Percentiles rank a stretch among this genome's conserved stretches.
phyloP scores from a whole-genome alignment of 169 alveolate genomes.

The Plasmodium vivax region DNA sequence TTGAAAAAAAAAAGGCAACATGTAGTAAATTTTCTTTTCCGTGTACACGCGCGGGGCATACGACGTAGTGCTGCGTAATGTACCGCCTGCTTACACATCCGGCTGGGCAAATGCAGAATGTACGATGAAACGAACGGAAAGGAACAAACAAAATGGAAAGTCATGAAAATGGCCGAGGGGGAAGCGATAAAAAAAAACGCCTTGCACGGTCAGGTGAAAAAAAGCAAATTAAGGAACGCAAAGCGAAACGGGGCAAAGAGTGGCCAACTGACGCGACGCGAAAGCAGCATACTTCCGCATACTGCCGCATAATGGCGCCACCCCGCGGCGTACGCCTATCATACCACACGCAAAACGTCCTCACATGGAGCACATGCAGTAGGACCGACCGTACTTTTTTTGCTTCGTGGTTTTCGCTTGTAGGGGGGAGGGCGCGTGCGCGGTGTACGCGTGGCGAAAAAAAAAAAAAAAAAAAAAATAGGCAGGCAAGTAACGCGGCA shows the following conservation, averaged over 20 bases:
- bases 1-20: neutral
- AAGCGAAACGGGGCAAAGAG: neutral
- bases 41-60: neutral
- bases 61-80: neutral
- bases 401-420: neutral
- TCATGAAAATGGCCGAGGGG: neutral
- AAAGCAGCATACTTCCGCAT: neutral
- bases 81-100: neutral
- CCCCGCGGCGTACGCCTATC: neutral
- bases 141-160: neutral
- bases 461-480: too few relatives aligned
- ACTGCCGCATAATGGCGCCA: neutral
- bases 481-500: neutral
- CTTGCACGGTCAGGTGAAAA: slow-evolving; percentile 15
- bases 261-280: neutral
- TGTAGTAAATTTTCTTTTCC: neutral
- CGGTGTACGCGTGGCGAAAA: neutral
- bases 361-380: neutral
- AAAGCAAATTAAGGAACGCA: neutral
- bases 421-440: neutral
- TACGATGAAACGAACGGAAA: neutral
- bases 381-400: neutral
- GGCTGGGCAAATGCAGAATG: neutral
- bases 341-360: neutral
- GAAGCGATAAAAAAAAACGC: neutral